phyloP scores from a whole-genome alignment of 768 basidiomycete genomes.

The Tylopilus plumbeoviolaceoides region DNA sequence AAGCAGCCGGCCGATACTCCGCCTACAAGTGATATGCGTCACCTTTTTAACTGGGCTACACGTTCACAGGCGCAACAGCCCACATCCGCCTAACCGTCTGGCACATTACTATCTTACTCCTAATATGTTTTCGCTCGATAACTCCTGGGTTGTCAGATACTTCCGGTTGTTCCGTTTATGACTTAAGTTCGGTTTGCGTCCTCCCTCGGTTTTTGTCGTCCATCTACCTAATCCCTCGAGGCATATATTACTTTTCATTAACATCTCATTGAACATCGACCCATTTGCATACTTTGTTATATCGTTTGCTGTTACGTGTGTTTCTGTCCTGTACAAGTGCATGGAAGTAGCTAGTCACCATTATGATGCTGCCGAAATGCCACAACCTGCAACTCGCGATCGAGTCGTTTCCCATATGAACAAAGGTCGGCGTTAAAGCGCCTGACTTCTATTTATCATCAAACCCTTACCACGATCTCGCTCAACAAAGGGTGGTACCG shows the following conservation, averaged over 20 bases:
- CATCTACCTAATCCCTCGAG: constrained; percentile 26
- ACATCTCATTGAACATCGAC: constrained; percentile 26
- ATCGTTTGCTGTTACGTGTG: constrained; percentile 28
- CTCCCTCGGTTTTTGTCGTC: constrained; percentile 15
- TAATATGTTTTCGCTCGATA: constrained; percentile 3
- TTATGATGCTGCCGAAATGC: not conserved
- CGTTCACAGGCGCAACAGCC: constrained; percentile 45
- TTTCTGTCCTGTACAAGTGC: constrained; percentile 27
- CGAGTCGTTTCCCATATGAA: too few relatives aligned
- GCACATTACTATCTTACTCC: constrained; percentile 17
- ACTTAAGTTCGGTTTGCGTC: constrained; percentile 24
- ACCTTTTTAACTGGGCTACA: constrained; percentile 76
- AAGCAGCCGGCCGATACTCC: constrained; percentile 72
- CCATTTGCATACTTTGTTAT: constrained; percentile 25
- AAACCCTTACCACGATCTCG: not conserved
- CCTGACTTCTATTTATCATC: not conserved
- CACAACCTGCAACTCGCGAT: not conserved
- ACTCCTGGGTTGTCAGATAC: constrained; percentile 8
- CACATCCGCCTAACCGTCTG: constrained; percentile 30
- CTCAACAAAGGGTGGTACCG: not conserved
- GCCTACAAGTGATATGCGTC: constrained; percentile 65
- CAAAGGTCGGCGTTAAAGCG: not conserved
- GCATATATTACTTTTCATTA: constrained; percentile 19
- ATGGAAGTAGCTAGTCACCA: constrained; percentile 22
- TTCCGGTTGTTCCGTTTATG: constrained; percentile 26